Base-by-base conservation (phyloP, 768 basidiomycete species). In the Mycena belliarum region DNA sequence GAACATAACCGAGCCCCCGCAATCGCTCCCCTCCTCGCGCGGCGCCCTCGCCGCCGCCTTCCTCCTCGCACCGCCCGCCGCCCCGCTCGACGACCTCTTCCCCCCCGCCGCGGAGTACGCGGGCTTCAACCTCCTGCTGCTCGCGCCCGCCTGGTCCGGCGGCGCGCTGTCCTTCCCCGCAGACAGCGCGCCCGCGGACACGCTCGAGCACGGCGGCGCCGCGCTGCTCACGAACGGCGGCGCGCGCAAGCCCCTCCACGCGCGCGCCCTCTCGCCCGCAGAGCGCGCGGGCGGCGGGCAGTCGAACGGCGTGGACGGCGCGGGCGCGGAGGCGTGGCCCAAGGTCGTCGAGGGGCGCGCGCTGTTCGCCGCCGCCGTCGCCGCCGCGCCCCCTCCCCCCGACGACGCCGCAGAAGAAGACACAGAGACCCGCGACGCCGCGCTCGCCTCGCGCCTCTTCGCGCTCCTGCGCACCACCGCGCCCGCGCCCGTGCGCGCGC, bases 101-200 rank as follows among this genome's bases (percentile, higher is more conserved):
- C 75, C 78, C 59, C 69, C 71, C 52, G 79, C 83, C 59, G 73
- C 77, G 16, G 70, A 74, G 64, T 91, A 85, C 68, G 88, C 91
- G 45, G 92, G 92, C 3, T 93, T 94, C 79, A 93, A 93, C 71
- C 69, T 93, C 26, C 75, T 92, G 57, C 80, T 92, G 57, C 75
- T 93, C 56, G 74, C 80, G n/a, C n/a, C n/a, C n/a, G n/a, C n/a
- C n/a, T n/a, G n/a, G n/a, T n/a, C n/a, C n/a, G n/a, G n/a, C n/a
- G n/a, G n/a, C n/a, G n/a, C n/a, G n/a, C n/a, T n/a, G n/a, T n/a
- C n/a, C n/a, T n/a, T n/a, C n/a, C n/a, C n/a, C n/a, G n/a, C n/a
- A n/a, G n/a, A n/a, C n/a, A n/a, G 29, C 29, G 9, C 35, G 67
- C 35, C 15, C 9, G 52, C n/a, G 38, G 26, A 68, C 60, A 66